These are phyloP conservation scores for Corniculantispora saksenae DNA, from an alignment of 2,329 filamentous ascomycete species.

Conservation along the genomic window DNA sequence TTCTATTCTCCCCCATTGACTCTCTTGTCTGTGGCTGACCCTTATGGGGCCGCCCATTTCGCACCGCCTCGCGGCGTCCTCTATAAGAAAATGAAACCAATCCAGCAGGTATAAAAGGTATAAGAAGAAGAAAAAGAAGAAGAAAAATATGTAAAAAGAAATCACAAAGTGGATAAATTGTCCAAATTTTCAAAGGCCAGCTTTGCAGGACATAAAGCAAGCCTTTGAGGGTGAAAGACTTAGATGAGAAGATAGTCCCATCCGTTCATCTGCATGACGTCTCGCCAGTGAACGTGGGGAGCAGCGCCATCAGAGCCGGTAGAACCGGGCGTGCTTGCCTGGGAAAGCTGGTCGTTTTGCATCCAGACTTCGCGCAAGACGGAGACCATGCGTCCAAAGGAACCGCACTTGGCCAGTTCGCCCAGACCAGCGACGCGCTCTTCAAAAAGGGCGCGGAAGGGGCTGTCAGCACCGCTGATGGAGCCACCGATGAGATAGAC, in stretches of 20 bases:
- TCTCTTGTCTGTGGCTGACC: constrained; percentile 11
- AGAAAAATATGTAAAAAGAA: constrained; percentile 28
- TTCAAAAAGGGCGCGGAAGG: constrained; percentile 76
- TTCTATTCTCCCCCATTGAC: constrained; percentile 17
- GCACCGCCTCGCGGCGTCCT: constrained; percentile 44
- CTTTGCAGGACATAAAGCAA: constrained; percentile 4
- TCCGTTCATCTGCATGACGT: constrained; percentile 85
- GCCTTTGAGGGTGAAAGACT: constrained; percentile 16
- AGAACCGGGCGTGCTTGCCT: constrained; percentile 38
- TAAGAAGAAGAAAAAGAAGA: constrained; percentile 28
- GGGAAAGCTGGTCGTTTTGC: constrained; percentile 62
- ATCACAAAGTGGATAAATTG: constrained; percentile 21
- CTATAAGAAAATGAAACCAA: constrained; percentile 29
- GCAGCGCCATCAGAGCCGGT: constrained; percentile 40
- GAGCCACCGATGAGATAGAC: constrained; percentile 86
- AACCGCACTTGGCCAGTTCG: constrained; percentile 76
- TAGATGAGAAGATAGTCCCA: constrained; percentile 93
- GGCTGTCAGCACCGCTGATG: constrained; percentile 69
- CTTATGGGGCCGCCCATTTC: constrained; percentile 18
- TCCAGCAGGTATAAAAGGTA: constrained; percentile 26
- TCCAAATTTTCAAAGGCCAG: constrained; percentile 27
- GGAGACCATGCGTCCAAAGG: constrained; percentile 78
- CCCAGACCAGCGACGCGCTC: constrained; percentile 75
- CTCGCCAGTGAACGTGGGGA: constrained; percentile 87
- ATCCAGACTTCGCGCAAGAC: constrained; percentile 84